Conservation (phyloP, 805 yeast species). For the Lachancea nothofagi region DNA sequence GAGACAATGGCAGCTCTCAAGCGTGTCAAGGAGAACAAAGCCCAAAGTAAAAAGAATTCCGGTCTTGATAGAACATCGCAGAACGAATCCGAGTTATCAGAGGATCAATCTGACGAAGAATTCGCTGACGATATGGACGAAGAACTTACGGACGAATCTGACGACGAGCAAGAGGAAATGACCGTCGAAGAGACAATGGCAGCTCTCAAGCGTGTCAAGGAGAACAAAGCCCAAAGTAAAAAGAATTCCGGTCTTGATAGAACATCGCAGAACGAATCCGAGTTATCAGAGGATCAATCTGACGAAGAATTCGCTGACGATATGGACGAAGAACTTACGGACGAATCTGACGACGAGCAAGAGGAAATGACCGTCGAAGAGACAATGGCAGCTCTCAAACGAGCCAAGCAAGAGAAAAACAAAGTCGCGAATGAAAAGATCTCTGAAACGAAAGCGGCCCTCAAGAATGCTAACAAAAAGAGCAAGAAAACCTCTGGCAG, state of each 20-base stretch:
- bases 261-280: too few relatives aligned
- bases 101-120: neutral
- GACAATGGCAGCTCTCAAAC: conserved; percentile 34
- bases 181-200: conserved; percentile 35
- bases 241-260: neutral
- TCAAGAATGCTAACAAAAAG: too few relatives aligned
- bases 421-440: too few relatives aligned
- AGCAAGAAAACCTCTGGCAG: too few relatives aligned
- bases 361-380: conserved; percentile 32
- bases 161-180: conserved; percentile 33
- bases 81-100: too few relatives aligned
- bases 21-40: conserved; percentile 24
- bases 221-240: conserved; percentile 18
- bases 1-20: conserved; percentile 35
- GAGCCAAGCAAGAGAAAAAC: conserved; percentile 21
- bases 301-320: conserved; percentile 14
- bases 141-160: conserved; percentile 5
- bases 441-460: too few relatives aligned
- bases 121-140: neutral
- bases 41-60: neutral
- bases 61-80: neutral
- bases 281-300: neutral
- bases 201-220: conserved; percentile 29
- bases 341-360: conserved; percentile 19
- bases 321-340: conserved; percentile 11